Conservation (phyloP, 2,329 filamentous ascomycete species). For the Sporothrix variecibatus region DNA sequence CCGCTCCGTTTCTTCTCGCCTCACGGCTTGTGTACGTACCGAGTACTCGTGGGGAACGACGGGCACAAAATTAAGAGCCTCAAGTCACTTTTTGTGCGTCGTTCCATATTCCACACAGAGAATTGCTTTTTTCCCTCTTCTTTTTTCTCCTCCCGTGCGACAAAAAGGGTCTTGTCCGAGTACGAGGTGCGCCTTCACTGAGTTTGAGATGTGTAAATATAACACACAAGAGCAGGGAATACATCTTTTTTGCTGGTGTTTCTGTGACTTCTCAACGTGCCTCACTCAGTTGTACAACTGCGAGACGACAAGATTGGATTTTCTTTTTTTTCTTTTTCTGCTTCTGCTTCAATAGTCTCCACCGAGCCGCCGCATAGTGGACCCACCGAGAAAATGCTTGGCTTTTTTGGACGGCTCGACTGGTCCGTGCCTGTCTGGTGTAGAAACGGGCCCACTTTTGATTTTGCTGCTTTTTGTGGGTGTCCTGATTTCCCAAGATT, state of each 20-base stretch:
- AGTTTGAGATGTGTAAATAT: no score
- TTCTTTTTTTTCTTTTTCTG: neutral
- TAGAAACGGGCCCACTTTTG: neutral
- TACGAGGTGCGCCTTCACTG: no score
- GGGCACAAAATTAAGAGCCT: neutral
- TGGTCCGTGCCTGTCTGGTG: neutral
- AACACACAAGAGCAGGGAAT: no score
- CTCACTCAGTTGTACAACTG: neutral
- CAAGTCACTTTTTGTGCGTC: neutral
- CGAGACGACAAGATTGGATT: neutral
- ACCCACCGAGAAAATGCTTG: constrained; percentile 1
- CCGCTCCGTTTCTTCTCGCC: neutral
- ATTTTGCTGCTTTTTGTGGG: neutral
- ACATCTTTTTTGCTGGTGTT: neutral
- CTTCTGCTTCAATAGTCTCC: neutral
- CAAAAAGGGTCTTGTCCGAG: no score
- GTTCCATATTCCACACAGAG: no score
- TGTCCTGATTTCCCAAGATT: neutral
- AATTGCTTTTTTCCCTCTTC: no score
- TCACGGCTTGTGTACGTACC: neutral
- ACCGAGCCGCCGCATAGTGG: neutral
- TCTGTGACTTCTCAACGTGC: neutral
- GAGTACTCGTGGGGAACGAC: neutral
- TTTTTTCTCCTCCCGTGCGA: no score
- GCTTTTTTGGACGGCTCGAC: neutral